A percentile compares a stretch with the other conserved stretches of the same genome.
phyloP scores from a whole-genome alignment of 129 eudicot genomes.

The Lactuca saligna region DNA sequence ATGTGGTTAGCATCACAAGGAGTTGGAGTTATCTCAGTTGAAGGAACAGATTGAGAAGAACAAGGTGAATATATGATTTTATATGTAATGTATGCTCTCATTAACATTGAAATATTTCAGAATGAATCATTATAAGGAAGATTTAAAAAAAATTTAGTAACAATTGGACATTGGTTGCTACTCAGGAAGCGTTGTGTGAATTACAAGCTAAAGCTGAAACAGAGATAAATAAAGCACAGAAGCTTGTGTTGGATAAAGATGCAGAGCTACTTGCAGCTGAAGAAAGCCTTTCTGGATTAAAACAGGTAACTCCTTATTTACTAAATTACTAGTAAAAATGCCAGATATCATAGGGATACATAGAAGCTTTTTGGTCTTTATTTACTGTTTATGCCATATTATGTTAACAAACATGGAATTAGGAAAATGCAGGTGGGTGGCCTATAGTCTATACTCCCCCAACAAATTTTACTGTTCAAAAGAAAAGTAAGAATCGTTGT shows the following conservation, averaged over 20 bases:
- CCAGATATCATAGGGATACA: slow-evolving; percentile 2
- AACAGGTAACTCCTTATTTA: slow-evolving; percentile 48
- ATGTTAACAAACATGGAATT: not conserved
- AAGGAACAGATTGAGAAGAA: slow-evolving; percentile 85
- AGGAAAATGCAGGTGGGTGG: not conserved
- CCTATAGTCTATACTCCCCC: too few relatives aligned
- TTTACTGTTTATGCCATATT: slow-evolving; percentile 11
- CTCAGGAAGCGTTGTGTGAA: slow-evolving; percentile 62
- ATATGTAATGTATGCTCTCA: not conserved
- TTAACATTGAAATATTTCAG: too few relatives aligned
- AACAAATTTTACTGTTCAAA: too few relatives aligned
- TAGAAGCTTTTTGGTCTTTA: slow-evolving; percentile 5
- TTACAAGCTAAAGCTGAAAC: slow-evolving; percentile 82
- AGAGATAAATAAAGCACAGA: slow-evolving; percentile 69
- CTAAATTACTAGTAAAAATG: not conserved
- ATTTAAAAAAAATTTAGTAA: slow-evolving; percentile 6
- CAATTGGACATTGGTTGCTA: slow-evolving; percentile 10
- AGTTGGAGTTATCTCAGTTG: slow-evolving; percentile 72
- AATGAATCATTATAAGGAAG: too few relatives aligned
- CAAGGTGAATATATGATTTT: slow-evolving; percentile 50
- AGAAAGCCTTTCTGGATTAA: slow-evolving; percentile 74
- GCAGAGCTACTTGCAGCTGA: slow-evolving; percentile 76
- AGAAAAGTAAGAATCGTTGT: too few relatives aligned
- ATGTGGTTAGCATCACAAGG: slow-evolving; percentile 78
- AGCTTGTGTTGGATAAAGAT: slow-evolving; percentile 71